phyloP scores from a whole-genome alignment of 257 asterid genomes.

The Solanum rostratum region DNA sequence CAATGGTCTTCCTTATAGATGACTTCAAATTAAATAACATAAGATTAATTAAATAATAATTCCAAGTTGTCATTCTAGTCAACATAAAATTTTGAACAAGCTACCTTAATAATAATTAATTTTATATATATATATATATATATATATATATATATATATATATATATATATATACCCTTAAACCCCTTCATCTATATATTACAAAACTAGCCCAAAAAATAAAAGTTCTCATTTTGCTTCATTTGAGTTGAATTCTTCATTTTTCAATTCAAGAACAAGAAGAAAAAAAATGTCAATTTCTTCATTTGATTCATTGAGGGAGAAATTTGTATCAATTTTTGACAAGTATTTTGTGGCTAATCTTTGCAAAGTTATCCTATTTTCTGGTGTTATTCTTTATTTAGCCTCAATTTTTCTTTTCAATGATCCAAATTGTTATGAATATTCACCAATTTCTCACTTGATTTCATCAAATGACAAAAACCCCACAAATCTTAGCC shows the following conservation, averaged over 20 bases:
- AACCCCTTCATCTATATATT: neutral
- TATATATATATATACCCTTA: neutral
- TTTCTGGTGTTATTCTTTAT: constrained; percentile 1
- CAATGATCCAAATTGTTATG: neutral
- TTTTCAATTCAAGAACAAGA: neutral
- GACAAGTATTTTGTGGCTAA: neutral
- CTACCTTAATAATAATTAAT: neutral
- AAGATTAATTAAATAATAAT: neutral
- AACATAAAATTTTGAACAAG: neutral
- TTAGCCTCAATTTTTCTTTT: neutral
- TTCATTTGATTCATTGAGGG: neutral
- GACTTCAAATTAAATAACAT: neutral
- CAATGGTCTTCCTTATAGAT: neutral
- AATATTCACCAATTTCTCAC: neutral
- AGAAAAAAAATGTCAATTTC: neutral
- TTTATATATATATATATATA: too few relatives aligned
- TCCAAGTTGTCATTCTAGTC: neutral
- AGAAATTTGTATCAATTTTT: neutral
- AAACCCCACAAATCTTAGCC: constrained; percentile 26
- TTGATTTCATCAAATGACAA: neutral
- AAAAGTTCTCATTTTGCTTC: neutral
- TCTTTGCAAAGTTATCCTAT: neutral
- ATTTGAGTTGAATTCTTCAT: neutral
- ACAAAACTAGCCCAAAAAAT: neutral
- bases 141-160: too few relatives aligned